These are phyloP conservation scores for Golubevia pallescens DNA, from an alignment of 1,284 basidiomycete genomes.

Conservation along the genomic window DNA sequence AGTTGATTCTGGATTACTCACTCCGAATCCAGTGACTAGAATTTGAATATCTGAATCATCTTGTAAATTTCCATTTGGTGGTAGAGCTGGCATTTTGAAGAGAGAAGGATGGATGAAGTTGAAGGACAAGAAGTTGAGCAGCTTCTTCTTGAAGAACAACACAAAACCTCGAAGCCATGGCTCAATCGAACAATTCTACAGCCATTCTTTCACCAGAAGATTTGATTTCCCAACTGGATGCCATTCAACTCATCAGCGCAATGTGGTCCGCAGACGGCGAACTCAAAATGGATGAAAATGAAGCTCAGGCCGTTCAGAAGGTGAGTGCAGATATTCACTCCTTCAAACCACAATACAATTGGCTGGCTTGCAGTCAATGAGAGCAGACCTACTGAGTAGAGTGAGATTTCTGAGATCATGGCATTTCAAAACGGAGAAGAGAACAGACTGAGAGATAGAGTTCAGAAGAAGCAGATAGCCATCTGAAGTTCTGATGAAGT, in stretches of 20 bases:
- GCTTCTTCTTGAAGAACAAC: not conserved
- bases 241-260: constrained; percentile 30
- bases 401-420: too few species aligned
- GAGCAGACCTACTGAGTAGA: too few species aligned
- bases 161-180: not conserved
- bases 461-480: too few species aligned
- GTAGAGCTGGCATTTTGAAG: not conserved
- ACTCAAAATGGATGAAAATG: constrained; percentile 15
- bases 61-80: not conserved
- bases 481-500: too few species aligned
- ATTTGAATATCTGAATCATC: constrained; percentile 8
- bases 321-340: constrained; percentile 1
- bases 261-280: constrained; percentile 37
- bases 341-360: not conserved
- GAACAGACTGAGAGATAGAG: too few species aligned
- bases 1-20: constrained; percentile 4
- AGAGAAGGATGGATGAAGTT: too few species aligned
- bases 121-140: too few species aligned
- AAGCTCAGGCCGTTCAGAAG: not conserved
- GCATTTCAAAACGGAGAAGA: too few species aligned
- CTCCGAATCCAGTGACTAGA: constrained; percentile 31
- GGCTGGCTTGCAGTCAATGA: too few species aligned
- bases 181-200: not conserved
- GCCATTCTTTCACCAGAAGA: constrained; percentile 23
- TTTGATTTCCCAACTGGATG: constrained; percentile 11